These are phyloP conservation scores for Pseudocercospora eumusae DNA, from an alignment of 2,329 filamentous ascomycete genomes.

Conservation along the genomic window DNA sequence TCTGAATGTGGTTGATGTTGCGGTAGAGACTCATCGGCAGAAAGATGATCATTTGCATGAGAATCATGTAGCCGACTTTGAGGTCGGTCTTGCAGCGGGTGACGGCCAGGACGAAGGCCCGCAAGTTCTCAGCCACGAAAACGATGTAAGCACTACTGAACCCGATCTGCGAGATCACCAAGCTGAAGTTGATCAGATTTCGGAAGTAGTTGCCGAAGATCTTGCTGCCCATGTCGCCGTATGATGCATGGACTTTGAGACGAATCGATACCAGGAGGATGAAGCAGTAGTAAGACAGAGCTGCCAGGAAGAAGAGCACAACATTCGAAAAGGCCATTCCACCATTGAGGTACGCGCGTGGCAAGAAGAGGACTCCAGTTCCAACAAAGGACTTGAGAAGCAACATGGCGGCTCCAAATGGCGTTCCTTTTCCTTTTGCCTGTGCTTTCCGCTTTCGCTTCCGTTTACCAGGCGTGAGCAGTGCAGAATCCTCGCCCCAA, in stretches of 20 bases:
- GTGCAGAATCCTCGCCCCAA: slow-evolving; percentile 82
- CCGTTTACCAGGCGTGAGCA: slow-evolving; percentile 69
- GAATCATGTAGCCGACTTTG: slow-evolving; percentile 82
- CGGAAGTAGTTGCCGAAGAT: slow-evolving; percentile 92
- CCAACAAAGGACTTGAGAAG: slow-evolving; percentile 97
- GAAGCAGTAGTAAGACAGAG: slow-evolving; percentile 95
- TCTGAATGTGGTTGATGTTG: slow-evolving; percentile 95
- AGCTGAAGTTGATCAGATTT: slow-evolving; percentile 80
- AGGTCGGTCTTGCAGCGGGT: slow-evolving; percentile 83
- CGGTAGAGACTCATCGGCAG: slow-evolving; percentile 88
- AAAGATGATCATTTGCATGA: slow-evolving; percentile 95
- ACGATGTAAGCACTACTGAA: slow-evolving; percentile 96
- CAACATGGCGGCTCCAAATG: slow-evolving; percentile 77
- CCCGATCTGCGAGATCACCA: slow-evolving; percentile 92
- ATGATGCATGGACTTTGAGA: slow-evolving; percentile 84
- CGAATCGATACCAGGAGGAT: slow-evolving; percentile 87
- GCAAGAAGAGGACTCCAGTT: slow-evolving; percentile 90
- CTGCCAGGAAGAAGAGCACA: slow-evolving; percentile 81
- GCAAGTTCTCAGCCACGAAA: slow-evolving; percentile 92
- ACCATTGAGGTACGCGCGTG: slow-evolving; percentile 89
- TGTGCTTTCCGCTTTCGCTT: slow-evolving; percentile 76
- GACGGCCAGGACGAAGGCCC: slow-evolving; percentile 91
- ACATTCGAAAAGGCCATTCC: slow-evolving; percentile 96
- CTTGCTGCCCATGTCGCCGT: slow-evolving; percentile 92
- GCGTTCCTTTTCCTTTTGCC: slow-evolving; percentile 73